These are phyloP conservation scores for Ilex asprella DNA, from an alignment of 257 asterid species.

Conservation along the genomic window DNA sequence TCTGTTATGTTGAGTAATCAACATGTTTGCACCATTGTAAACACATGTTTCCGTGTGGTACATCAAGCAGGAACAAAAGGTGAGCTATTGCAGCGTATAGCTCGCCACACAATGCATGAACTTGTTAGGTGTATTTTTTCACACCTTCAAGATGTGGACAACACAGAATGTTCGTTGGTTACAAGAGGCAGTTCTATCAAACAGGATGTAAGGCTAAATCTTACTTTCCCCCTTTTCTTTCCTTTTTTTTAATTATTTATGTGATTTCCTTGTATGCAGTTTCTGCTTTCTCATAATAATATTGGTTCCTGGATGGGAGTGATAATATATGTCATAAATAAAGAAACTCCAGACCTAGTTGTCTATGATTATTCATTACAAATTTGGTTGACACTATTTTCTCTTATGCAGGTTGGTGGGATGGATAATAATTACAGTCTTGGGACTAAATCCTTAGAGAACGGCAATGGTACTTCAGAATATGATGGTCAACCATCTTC, in stretches of 20 bases:
- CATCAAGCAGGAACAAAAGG: constrained; percentile 95
- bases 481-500: constrained; percentile 50
- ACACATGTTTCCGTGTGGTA: constrained; percentile 79
- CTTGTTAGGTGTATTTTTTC: constrained; percentile 87
- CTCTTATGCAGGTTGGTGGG: constrained; percentile 39
- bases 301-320: neutral
- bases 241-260: constrained; percentile 3
- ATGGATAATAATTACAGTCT: constrained; percentile 45
- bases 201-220: constrained; percentile 39
- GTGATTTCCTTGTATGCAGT: neutral
- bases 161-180: constrained; percentile 57
- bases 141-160: constrained; percentile 83
- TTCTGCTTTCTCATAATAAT: constrained; percentile 7
- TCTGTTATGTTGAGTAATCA: constrained; percentile 88
- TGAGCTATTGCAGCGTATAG: constrained; percentile 81
- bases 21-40: constrained; percentile 86
- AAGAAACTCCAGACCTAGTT: no score
- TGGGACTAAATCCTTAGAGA: constrained; percentile 46
- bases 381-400: no score
- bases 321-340: no score
- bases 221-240: constrained; percentile 9
- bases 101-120: constrained; percentile 95
- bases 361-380: no score
- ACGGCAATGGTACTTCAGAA: constrained; percentile 59
- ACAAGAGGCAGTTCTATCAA: constrained; percentile 60